Percentiles rank a stretch among this genome's conserved stretches.
Conservation (phyloP, 108 stramenopile genomes). For the Pseudonitzschia pungens region DNA sequence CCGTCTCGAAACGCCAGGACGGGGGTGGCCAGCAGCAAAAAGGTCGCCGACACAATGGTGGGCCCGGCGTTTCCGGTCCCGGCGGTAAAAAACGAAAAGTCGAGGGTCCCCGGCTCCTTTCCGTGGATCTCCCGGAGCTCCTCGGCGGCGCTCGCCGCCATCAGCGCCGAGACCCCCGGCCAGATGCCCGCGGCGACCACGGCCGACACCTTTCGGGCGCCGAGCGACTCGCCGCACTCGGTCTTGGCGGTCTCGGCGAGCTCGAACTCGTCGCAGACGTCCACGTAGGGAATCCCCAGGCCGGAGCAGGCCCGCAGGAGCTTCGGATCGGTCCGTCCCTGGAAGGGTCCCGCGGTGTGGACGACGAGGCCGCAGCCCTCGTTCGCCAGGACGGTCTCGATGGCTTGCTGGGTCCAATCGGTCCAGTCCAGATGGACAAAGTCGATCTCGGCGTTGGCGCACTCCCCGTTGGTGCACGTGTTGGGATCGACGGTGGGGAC, state of each 20-base stretch:
- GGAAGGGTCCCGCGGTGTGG: constrained; percentile 88
- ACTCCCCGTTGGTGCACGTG: constrained; percentile 38
- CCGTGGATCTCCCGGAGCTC: background rate
- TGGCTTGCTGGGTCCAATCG: constrained; percentile 32
- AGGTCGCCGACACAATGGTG: constrained; percentile 80
- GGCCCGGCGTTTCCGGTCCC: constrained; percentile 82
- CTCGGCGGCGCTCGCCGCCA: constrained; percentile 37
- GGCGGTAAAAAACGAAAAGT: constrained; percentile 81
- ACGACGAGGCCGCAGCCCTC: constrained; percentile 50
- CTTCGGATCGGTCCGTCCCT: constrained; percentile 51
- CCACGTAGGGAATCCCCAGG: constrained; percentile 61
- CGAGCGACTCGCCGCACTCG: constrained; percentile 31
- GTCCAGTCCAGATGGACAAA: constrained; percentile 27
- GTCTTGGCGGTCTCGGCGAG: constrained; percentile 61
- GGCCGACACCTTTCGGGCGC: constrained; percentile 37
- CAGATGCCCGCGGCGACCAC: constrained; percentile 56
- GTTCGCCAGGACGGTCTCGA: constrained; percentile 23
- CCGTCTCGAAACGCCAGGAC: constrained; percentile 61
- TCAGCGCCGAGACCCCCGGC: constrained; percentile 52
- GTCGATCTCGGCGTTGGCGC: constrained; percentile 24
- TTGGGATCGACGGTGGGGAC: constrained; percentile 34
- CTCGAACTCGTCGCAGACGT: constrained; percentile 87
- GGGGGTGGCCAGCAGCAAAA: constrained; percentile 72
- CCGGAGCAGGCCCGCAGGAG: constrained; percentile 55
- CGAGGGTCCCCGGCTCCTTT: constrained; percentile 36